Evolutionary conservation across 164 flowering plant genomes (phyloP).

Genomic region (Malania oleifera): DNA sequence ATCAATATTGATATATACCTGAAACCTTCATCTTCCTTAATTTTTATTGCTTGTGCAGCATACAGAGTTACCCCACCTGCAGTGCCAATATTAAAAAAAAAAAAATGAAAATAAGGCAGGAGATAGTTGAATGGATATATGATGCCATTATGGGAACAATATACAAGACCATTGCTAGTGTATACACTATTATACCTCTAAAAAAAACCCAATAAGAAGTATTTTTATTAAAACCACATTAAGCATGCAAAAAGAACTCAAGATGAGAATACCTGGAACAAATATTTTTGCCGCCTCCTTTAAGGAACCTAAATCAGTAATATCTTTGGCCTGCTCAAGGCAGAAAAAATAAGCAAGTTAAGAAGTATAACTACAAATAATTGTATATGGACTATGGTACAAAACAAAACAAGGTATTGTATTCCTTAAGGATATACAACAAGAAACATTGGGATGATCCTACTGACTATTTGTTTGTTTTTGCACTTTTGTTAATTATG

Average conservation of each 20-base stretch:
- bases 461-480: too few species aligned
- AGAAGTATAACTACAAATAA: not conserved
- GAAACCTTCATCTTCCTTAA: slow-evolving; percentile 81
- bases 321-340: slow-evolving; percentile 71
- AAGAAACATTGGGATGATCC: too few species aligned
- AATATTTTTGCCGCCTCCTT: slow-evolving; percentile 77
- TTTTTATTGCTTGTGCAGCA: slow-evolving; percentile 73
- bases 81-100: not conserved
- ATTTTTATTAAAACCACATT: not conserved
- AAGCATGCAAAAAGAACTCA: not conserved
- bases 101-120: not conserved
- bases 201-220: too few species aligned
- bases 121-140: not conserved
- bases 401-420: not conserved
- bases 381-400: not conserved
- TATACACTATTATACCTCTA: too few species aligned
- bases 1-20: slow-evolving; percentile 36
- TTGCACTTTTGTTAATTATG: too few species aligned
- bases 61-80: slow-evolving; percentile 68
- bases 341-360: not conserved
- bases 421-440: not conserved
- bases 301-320: slow-evolving; percentile 77
- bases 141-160: not conserved
- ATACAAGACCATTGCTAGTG: not conserved
- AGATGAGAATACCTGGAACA: slow-evolving; percentile 60